Base-by-base conservation (phyloP, 768 basidiomycete genomes). In the Hericium erinaceus region DNA sequence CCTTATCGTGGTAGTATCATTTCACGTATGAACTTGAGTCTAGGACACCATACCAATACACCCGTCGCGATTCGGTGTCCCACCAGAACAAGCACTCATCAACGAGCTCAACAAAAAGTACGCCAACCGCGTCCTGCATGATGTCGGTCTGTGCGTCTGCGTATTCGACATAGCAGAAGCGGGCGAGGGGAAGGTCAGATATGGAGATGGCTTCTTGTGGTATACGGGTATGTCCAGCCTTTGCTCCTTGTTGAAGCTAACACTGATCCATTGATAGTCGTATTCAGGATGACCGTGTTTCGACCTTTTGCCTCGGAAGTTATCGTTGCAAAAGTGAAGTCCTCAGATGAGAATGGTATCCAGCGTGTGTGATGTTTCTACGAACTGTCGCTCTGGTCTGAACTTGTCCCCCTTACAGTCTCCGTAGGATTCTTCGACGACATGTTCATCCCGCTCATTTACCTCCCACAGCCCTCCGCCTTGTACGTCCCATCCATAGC, bases 81-180 rank as follows among this genome's bases (percentile, higher is more conserved):
- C 89, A 1, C 79, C 83, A 41, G 86, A 89, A 50, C 82, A 88
- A 50, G 91, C 93, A 0, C 80, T 98, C 63, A 85, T 80, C 26
- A 81, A 85, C 59, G 90, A 93, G 65, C 76, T 98, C 62, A 95
- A 98, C 77, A 90, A 90, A 69, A 97, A 97, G 72, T 98, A 95
- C 63, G 89, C 95, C 4, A 98, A 98, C 69, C 81, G 87, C 55
- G 83, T 95, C 49, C 73, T 98, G 16, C 90, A 94, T 65, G 88
- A 93, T 57, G 85, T 95, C 57, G 95, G 95, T 1, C 80, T 99
- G 22, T 95, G 92, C 61, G 80, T 98, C 54, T 91, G 86, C 58
- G 81, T 93, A 0, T 97, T 93, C 60, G 95, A 98, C 69, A 73
- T 99, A 41, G 74, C 84, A 0, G 81, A 92, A 61, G 88, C 84